phyloP scores from a whole-genome alignment of 495 filamentous ascomycete genomes.

The Daldinia concentrica region DNA sequence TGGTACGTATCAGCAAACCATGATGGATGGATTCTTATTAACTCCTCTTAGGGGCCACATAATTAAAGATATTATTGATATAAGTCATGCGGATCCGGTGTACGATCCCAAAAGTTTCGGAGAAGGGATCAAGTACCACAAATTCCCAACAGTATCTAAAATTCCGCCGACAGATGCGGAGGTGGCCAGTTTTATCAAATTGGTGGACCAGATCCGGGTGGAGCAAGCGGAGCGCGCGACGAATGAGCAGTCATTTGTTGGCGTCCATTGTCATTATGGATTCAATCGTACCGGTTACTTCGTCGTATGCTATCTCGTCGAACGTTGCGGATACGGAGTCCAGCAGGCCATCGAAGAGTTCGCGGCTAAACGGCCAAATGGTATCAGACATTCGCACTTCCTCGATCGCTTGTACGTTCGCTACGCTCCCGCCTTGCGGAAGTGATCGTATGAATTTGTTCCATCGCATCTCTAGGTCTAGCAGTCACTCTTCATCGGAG shows the following conservation, averaged over 20 bases:
- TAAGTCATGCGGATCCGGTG: constrained; percentile 85
- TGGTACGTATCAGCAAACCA: constrained; percentile 53
- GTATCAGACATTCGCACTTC: constrained; percentile 91
- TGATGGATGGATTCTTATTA: not conserved
- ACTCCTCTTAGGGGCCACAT: constrained; percentile 50
- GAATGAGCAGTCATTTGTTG: constrained; percentile 63
- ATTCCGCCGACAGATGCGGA: constrained; percentile 83
- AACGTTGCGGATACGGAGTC: constrained; percentile 74
- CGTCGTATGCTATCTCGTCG: constrained; percentile 89
- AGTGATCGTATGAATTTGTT: not conserved
- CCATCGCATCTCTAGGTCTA: not conserved
- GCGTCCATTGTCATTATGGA: constrained; percentile 95
- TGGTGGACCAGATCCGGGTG: constrained; percentile 76
- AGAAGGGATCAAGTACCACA: constrained; percentile 81
- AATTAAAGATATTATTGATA: constrained; percentile 84
- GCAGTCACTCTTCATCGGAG: not conserved
- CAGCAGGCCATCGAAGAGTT: constrained; percentile 86
- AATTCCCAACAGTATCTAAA: constrained; percentile 92
- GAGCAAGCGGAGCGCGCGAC: constrained; percentile 56
- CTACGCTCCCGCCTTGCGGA: constrained; percentile 54
- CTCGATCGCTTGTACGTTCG: constrained; percentile 84
- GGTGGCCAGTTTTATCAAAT: constrained; percentile 75
- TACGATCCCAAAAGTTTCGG: constrained; percentile 83
- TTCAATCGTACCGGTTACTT: constrained; percentile 94
- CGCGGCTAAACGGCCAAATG: constrained; percentile 73